phyloP scores from a whole-genome alignment of 2,329 filamentous ascomycete species.

The Penicillium sp. region DNA sequence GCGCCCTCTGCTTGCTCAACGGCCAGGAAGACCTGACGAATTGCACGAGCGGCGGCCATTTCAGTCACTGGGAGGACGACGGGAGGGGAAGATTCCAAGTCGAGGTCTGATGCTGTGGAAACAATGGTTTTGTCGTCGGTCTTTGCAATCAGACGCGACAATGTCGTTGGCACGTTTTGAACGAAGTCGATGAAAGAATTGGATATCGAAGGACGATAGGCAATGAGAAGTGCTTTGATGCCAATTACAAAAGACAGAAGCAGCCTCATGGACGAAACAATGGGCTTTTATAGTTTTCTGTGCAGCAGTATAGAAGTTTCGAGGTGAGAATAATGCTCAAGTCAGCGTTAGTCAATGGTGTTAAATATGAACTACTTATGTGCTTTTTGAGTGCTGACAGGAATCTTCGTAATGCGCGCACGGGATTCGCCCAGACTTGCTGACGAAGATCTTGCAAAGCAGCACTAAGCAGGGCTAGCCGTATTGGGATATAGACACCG shows the following conservation, averaged over 20 bases:
- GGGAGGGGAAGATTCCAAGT: conserved; percentile 4
- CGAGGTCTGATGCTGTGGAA: conserved; percentile 5
- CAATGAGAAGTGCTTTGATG: conserved; percentile 31
- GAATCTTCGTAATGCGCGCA: too few relatives aligned
- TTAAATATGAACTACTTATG: conserved; percentile 10
- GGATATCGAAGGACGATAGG: conserved; percentile 22
- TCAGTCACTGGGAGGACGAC: conserved; percentile 38
- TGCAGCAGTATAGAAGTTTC: conserved; percentile 11
- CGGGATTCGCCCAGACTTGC: neutral
- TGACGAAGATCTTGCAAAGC: conserved; percentile 19
- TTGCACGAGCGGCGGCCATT: conserved; percentile 66
- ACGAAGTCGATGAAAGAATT: conserved; percentile 16
- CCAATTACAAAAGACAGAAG: conserved; percentile 36
- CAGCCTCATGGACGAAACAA: conserved; percentile 30
- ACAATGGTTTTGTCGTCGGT: conserved; percentile 7
- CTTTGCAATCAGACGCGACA: conserved; percentile 15
- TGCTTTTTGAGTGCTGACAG: too few relatives aligned
- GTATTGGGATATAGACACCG: too few relatives aligned
- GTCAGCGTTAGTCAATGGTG: conserved; percentile 29
- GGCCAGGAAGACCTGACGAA: conserved; percentile 77
- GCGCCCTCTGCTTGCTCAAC: conserved; percentile 81
- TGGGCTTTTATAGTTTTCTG: conserved; percentile 29
- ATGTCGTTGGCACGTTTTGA: conserved; percentile 14
- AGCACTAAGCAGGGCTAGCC: conserved; percentile 20
- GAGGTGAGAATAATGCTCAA: conserved; percentile 5